phyloP scores from a whole-genome alignment of 169 alveolate genomes.

The Eimeria zaria region DNA sequence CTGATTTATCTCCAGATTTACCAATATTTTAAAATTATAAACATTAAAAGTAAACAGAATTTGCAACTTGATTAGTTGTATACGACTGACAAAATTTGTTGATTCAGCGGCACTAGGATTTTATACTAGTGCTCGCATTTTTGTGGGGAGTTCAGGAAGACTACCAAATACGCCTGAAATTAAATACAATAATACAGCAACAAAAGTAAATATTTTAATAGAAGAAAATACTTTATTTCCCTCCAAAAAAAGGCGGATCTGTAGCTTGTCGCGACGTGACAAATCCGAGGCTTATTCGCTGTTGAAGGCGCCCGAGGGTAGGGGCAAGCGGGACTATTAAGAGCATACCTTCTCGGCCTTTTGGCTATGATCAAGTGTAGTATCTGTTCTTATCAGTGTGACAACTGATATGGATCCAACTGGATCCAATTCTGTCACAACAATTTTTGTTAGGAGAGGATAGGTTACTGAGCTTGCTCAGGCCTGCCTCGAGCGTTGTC shows the following conservation, averaged over 20 bases:
- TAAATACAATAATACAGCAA: no score
- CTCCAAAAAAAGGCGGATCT: neutral
- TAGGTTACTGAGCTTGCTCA: constrained; percentile 84
- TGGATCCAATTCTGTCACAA: constrained; percentile 87
- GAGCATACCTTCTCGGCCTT: constrained; percentile 98
- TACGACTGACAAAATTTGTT: no score
- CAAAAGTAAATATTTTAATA: neutral
- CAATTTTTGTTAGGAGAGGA: constrained; percentile 86
- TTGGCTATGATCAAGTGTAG: constrained; percentile 99
- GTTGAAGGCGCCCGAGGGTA: constrained; percentile 9
- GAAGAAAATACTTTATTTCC: neutral
- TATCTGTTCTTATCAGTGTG: constrained; percentile 98
- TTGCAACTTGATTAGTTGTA: no score
- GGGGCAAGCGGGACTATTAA: neutral
- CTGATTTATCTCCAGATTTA: no score
- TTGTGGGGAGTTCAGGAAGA: no score
- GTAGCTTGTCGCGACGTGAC: neutral
- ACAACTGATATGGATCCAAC: constrained; percentile 95
- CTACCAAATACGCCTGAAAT: no score
- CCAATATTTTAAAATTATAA: no score
- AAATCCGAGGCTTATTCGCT: constrained; percentile 24
- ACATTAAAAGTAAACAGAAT: no score
- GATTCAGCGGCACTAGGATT: no score
- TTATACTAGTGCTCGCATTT: no score
- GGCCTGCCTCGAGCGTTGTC: constrained; percentile 85